These are phyloP conservation scores for Stylonectria norvegica DNA, from an alignment of 2,329 filamentous ascomycete genomes.

Conservation along the genomic window DNA sequence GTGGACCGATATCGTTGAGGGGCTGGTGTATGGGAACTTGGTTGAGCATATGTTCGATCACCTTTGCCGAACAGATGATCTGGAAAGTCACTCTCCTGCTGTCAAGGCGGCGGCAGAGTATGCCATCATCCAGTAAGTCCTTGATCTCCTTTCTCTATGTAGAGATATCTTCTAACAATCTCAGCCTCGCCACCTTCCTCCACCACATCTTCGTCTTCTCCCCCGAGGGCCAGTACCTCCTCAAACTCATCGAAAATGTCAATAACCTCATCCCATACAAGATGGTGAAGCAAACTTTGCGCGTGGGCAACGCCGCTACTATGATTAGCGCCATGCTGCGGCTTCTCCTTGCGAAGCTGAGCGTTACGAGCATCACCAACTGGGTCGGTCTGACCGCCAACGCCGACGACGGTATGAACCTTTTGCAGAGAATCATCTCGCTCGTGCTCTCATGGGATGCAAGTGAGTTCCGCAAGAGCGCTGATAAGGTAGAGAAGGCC, in stretches of 20 bases:
- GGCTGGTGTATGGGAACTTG: constrained; percentile 64
- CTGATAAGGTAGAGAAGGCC: constrained; percentile 61
- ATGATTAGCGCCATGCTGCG: constrained; percentile 76
- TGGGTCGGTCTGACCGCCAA: constrained; percentile 72
- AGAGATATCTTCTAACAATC: constrained; percentile 15
- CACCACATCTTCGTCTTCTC: constrained; percentile 72
- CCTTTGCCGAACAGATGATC: constrained; percentile 55
- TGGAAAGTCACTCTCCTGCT: constrained; percentile 61
- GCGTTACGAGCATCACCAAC: constrained; percentile 70
- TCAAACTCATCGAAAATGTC: constrained; percentile 67
- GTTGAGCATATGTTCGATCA: constrained; percentile 63
- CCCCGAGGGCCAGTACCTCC: constrained; percentile 70
- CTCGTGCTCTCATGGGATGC: constrained; percentile 71
- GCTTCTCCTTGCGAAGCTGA: constrained; percentile 73
- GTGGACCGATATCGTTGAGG: constrained; percentile 65
- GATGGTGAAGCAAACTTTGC: constrained; percentile 68
- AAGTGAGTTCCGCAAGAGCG: constrained; percentile 63
- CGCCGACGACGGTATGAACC: constrained; percentile 75
- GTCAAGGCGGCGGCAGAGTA: constrained; percentile 64
- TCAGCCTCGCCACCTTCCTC: constrained; percentile 67
- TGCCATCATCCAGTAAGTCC: constrained; percentile 63
- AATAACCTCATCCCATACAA: constrained; percentile 70
- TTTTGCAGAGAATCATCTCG: constrained; percentile 73
- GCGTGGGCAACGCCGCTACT: constrained; percentile 73
- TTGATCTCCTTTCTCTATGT: constrained; percentile 1